Base-by-base conservation (phyloP, 805 yeast species). In the Wickerhamiella allomyrinae region DNA sequence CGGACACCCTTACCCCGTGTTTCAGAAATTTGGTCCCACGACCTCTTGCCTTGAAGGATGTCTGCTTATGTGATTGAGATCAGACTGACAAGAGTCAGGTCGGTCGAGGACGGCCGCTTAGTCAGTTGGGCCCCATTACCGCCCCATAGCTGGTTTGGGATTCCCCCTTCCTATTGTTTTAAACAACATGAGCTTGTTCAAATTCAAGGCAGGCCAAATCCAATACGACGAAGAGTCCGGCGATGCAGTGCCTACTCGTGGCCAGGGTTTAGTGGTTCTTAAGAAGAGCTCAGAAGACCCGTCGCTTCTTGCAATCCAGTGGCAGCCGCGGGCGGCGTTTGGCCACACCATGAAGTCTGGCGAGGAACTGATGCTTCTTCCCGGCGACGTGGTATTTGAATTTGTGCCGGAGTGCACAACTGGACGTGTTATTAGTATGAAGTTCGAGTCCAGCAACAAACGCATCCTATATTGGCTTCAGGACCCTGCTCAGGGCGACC, bases 351-450 rank as follows among this genome's bases (percentile, higher is more conserved):
- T 34, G 23, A 51, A 54, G n/a, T 42, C 68, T 14, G 50, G 48
- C 20, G 69, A 65, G 39, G 66, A 66, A 36, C 66, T 82, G 45
- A 65, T 83, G 49, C 72, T 84, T 34, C 76, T 84, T 50, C 91
- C 93, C 0, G 94, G 93, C 1, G 95, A 85, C 54, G 89, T 81
- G 41, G 73, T 78, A 34, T 82, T 86, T 76, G 71, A 72, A 47
- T 81, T 73, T 42, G 74, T 82, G 35, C 59, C 67, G 40, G 73
- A 82, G 22, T 80, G 93, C 59, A 70, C 63, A 34, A 73, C 85
- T 0, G 95, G 94, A 13, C 68, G 95, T 46, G 86, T 85, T 13
- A 77, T 75, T 50, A 76, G 77, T 20, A 67, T 79, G 60, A 70
- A 72, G 46, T 79, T 79, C 57, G 65, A 68, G 49, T 67, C 76